These are phyloP conservation scores for Exophiala aquamarina DNA, from an alignment of 2,329 filamentous ascomycete species.

Conservation along the genomic window DNA sequence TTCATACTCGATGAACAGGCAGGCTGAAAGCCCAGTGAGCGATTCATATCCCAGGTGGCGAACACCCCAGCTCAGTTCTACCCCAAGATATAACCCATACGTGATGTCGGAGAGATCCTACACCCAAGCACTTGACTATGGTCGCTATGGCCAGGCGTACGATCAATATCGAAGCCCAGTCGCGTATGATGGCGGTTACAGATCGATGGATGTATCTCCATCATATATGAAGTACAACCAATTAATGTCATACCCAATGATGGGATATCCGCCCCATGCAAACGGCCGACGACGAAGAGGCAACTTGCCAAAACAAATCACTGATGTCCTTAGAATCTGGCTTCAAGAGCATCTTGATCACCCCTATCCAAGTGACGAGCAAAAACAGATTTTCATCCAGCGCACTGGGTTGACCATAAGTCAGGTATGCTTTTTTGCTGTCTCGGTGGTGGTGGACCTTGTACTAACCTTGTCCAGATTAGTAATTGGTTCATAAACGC, in stretches of 20 bases:
- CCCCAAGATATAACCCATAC: slow-evolving; percentile 17
- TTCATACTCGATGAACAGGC: slow-evolving; percentile 14
- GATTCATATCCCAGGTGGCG: slow-evolving; percentile 14
- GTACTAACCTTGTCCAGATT: slow-evolving; percentile 36
- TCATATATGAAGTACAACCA: slow-evolving; percentile 20
- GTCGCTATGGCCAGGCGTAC: slow-evolving; percentile 14
- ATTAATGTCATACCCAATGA: slow-evolving; percentile 14
- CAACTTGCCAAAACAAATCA: slow-evolving; percentile 85
- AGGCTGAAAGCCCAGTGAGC: slow-evolving; percentile 9
- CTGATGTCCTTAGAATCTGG: slow-evolving; percentile 77
- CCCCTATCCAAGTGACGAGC: slow-evolving; percentile 83
- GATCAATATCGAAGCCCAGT: slow-evolving; percentile 17
- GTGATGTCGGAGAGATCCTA: slow-evolving; percentile 14
- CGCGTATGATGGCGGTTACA: slow-evolving; percentile 14
- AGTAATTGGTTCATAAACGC: slow-evolving; percentile 57
- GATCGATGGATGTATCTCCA: slow-evolving; percentile 16
- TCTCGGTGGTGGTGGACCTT: too few relatives aligned
- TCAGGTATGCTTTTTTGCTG: slow-evolving; percentile 44
- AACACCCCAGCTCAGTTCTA: slow-evolving; percentile 13
- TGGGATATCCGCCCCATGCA: slow-evolving; percentile 17
- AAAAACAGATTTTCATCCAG: slow-evolving; percentile 78
- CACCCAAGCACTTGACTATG: slow-evolving; percentile 12
- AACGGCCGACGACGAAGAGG: slow-evolving; percentile 63
- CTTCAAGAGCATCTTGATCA: slow-evolving; percentile 73
- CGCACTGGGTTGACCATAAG: slow-evolving; percentile 77